Percentiles rank a stretch among this genome's conserved stretches.
Evolutionary conservation across 768 basidiomycete genomes (phyloP).

Genomic region (Macrolepiota albuminosa): DNA sequence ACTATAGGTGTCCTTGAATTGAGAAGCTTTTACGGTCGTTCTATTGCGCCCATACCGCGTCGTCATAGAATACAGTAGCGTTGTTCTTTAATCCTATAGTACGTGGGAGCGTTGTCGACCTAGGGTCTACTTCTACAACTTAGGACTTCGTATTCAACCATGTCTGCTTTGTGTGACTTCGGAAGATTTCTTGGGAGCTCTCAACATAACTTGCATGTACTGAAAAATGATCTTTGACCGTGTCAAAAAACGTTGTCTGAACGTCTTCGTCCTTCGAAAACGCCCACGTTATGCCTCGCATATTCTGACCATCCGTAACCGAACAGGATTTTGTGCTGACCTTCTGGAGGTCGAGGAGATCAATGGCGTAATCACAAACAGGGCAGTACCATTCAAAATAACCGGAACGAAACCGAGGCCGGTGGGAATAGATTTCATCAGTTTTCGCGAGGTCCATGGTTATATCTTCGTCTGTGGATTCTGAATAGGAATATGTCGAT

Average conservation of each 20-base stretch:
- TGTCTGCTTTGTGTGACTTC: background rate
- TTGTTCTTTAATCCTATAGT: background rate
- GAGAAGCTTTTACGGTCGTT: conserved; percentile 6
- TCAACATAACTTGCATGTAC: conserved; percentile 2
- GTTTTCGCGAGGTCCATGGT: conserved; percentile 5
- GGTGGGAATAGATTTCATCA: conserved; percentile 23
- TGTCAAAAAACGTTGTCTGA: conserved; percentile 17
- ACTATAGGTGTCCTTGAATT: conserved; percentile 1
- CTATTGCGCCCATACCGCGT: background rate
- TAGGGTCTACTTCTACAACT: background rate
- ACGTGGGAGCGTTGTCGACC: background rate
- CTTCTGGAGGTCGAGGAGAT: conserved; percentile 37
- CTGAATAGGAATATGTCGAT: conserved; percentile 40
- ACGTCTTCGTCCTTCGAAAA: conserved; percentile 28
- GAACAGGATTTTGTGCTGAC: conserved; percentile 25
- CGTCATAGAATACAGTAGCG: background rate
- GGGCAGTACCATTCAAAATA: conserved; percentile 53
- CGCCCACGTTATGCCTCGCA: conserved; percentile 31
- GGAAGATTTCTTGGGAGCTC: background rate
- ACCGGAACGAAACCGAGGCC: conserved; percentile 36
- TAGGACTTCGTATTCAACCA: background rate
- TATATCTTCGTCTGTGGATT: conserved; percentile 29
- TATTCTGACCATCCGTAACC: conserved; percentile 12
- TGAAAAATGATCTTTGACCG: conserved; percentile 27
- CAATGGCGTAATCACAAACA: conserved; percentile 40